These are phyloP conservation scores for Camellia sinensis DNA, from an alignment of 148 eudicot species.

Conservation along the genomic window DNA sequence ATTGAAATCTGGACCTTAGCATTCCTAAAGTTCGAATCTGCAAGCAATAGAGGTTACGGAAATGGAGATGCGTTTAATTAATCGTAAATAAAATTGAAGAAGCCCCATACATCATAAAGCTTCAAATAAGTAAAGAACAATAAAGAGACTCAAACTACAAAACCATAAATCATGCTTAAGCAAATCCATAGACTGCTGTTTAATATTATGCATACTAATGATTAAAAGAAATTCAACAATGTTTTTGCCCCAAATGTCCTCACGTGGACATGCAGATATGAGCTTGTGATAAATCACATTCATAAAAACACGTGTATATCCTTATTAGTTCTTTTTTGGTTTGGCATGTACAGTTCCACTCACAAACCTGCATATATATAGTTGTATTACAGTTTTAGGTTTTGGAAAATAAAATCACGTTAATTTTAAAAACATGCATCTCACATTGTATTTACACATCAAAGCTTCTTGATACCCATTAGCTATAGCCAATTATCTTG, in stretches of 20 bases:
- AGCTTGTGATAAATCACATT: background rate
- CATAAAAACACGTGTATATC: no score
- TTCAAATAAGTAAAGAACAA: background rate
- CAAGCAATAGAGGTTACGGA: constrained; percentile 9
- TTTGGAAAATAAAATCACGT: background rate
- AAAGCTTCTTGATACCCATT: background rate
- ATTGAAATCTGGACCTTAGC: constrained; percentile 89
- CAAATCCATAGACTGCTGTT: background rate
- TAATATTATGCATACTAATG: background rate
- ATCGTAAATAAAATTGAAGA: background rate
- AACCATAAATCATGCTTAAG: background rate
- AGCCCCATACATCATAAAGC: background rate
- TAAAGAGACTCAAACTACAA: background rate
- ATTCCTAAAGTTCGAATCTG: constrained; percentile 96
- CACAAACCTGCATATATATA: background rate
- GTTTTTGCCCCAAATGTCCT: background rate
- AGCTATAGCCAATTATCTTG: no score
- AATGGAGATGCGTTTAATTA: background rate
- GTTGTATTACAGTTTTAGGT: no score
- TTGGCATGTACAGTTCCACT: background rate
- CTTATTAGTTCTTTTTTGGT: background rate
- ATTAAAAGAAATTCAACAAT: background rate
- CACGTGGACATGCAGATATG: background rate
- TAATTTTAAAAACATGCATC: background rate
- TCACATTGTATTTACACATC: background rate